Conservation (phyloP, 2,329 filamentous ascomycete species). For the Diplodia seriata region DNA sequence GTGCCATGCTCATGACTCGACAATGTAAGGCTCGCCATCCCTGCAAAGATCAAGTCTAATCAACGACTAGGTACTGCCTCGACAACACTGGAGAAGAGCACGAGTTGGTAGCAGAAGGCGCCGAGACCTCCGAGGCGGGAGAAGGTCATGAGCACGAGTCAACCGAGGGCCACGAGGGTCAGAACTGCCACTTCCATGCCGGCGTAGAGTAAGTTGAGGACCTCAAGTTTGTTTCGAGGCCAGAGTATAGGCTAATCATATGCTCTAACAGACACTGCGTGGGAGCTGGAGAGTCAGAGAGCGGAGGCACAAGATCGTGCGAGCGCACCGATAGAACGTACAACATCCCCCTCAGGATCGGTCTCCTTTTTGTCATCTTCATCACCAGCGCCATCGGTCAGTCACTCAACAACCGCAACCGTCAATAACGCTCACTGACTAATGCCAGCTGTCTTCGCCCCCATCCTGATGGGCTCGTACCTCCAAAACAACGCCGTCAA, state of each 20-base stretch:
- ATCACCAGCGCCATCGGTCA: constrained; percentile 69
- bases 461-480: constrained; percentile 68
- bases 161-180: constrained; percentile 28
- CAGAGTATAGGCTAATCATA: constrained; percentile 29
- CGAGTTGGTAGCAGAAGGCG: constrained; percentile 55
- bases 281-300: constrained; percentile 50
- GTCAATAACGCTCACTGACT: neutral
- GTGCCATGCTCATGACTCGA: constrained; percentile 67
- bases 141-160: constrained; percentile 33
- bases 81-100: constrained; percentile 66
- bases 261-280: constrained; percentile 61
- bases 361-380: constrained; percentile 75
- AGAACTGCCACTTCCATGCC: constrained; percentile 75
- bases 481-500: constrained; percentile 58
- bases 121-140: constrained; percentile 36
- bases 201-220: constrained; percentile 70
- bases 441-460: constrained; percentile 62
- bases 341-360: constrained; percentile 71
- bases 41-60: constrained; percentile 18
- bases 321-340: constrained; percentile 63
- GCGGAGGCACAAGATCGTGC: constrained; percentile 49
- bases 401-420: neutral
- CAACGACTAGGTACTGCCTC: constrained; percentile 64
- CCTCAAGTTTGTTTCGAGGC: too few relatives aligned
- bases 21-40: constrained; percentile 54